Percentiles rank a stretch among this genome's conserved stretches.
Conservation (phyloP, 495 filamentous ascomycete species). For the Neurospora sp. region DNA sequence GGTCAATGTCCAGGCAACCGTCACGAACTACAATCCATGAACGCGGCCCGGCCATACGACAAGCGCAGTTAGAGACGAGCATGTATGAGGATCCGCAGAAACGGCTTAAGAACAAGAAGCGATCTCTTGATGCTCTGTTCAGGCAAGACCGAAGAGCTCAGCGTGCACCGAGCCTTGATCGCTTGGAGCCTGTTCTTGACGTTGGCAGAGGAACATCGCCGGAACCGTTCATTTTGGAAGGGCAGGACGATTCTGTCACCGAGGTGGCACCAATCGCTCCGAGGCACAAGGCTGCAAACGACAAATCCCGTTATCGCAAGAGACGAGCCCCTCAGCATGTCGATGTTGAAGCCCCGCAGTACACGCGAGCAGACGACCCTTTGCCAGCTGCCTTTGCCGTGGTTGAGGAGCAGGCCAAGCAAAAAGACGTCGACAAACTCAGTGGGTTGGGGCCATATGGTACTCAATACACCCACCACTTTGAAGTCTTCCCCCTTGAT, state of each 20-base stretch:
- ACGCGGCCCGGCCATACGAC: slow-evolving; percentile 11
- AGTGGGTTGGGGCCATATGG: slow-evolving; percentile 49
- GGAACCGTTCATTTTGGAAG: not conserved
- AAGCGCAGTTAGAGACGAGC: slow-evolving; percentile 41
- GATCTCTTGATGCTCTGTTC: slow-evolving; percentile 38
- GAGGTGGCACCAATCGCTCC: slow-evolving; percentile 22
- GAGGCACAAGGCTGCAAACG: slow-evolving; percentile 16
- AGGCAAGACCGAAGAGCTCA: slow-evolving; percentile 26
- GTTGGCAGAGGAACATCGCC: not conserved
- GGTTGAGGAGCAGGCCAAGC: slow-evolving; percentile 11
- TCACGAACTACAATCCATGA: slow-evolving; percentile 1
- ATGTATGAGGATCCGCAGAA: slow-evolving; percentile 17
- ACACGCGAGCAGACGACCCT: slow-evolving; percentile 39
- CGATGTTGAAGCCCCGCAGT: slow-evolving; percentile 38
- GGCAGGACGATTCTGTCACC: not conserved
- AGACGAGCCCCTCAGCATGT: slow-evolving; percentile 42
- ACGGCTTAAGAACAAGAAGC: slow-evolving; percentile 33
- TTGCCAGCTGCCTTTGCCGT: slow-evolving; percentile 19
- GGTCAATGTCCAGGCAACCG: not conserved
- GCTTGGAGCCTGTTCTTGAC: slow-evolving; percentile 20
- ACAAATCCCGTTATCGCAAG: slow-evolving; percentile 32
- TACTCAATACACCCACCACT: slow-evolving; percentile 62
- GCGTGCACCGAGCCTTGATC: slow-evolving; percentile 9
- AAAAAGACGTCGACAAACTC: slow-evolving; percentile 30
- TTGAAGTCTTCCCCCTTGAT: slow-evolving; percentile 58